Evolutionary conservation across 1,284 basidiomycete genomes (phyloP).

Genomic region (Trametes versicolor): DNA sequence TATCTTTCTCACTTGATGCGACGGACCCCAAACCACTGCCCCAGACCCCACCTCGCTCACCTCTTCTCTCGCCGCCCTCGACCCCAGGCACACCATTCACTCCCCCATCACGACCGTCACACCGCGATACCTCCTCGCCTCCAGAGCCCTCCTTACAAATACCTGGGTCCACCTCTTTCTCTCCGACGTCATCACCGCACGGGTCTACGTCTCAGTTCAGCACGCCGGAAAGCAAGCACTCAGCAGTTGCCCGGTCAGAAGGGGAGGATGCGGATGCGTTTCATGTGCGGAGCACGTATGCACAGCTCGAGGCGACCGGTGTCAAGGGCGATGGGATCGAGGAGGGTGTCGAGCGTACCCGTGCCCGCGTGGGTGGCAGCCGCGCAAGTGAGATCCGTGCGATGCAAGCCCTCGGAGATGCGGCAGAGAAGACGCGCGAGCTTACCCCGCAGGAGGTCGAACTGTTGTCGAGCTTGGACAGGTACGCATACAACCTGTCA

Average conservation of each 20-base stretch:
- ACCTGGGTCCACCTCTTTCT: conserved; percentile 15
- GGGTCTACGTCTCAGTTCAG: conserved; percentile 49
- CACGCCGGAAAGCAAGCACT: conserved; percentile 61
- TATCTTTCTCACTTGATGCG: conserved; percentile 20
- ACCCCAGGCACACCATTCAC: conserved; percentile 27
- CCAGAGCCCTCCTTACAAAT: conserved; percentile 32
- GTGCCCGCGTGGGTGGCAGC: conserved; percentile 77
- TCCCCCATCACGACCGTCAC: conserved; percentile 24
- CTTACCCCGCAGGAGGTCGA: conserved; percentile 71
- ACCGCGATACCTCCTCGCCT: conserved; percentile 24
- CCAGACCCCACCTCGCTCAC: conserved; percentile 30
- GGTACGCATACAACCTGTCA: conserved; percentile 58
- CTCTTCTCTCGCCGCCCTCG: conserved; percentile 33
- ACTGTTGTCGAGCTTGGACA: conserved; percentile 79
- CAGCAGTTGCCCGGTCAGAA: conserved; percentile 67
- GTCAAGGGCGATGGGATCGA: conserved; percentile 93
- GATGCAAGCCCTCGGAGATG: conserved; percentile 62
- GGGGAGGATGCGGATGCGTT: conserved; percentile 89
- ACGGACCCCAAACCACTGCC: conserved; percentile 25
- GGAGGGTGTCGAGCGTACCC: conserved; percentile 92
- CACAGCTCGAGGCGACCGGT: conserved; percentile 83
- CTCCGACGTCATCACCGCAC: conserved; percentile 42
- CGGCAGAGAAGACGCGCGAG: conserved; percentile 66
- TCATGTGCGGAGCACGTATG: conserved; percentile 90
- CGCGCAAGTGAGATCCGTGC: conserved; percentile 67